These are phyloP conservation scores for Pugionium dolabratum DNA, from an alignment of 345 rosid genomes.

Conservation along the genomic window DNA sequence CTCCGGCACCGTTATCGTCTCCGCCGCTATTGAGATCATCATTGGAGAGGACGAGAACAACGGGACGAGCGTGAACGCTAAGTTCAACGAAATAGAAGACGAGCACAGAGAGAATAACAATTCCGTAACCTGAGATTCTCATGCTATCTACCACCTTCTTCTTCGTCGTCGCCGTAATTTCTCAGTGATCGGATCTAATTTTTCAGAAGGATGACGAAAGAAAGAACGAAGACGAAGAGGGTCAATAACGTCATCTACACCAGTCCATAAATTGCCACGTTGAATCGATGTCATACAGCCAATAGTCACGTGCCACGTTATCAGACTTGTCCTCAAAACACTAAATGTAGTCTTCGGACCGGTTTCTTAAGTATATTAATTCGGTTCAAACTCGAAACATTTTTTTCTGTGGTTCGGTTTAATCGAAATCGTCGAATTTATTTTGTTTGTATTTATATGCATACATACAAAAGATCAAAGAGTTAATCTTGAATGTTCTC, in stretches of 20 bases:
- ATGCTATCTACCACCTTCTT: constrained; percentile 25
- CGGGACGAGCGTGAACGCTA: constrained; percentile 63
- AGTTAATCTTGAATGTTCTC: constrained; percentile 18
- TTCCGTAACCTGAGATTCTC: constrained; percentile 28
- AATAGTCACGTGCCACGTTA: constrained; percentile 30
- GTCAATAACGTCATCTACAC: constrained; percentile 4
- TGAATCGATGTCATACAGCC: constrained; percentile 10
- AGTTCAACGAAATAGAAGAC: constrained; percentile 34
- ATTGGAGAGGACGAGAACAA: constrained; percentile 70
- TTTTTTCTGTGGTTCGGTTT: neutral
- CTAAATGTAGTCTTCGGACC: neutral
- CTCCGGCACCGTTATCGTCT: constrained; percentile 46
- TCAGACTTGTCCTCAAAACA: neutral
- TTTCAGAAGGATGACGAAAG: neutral
- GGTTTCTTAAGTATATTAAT: neutral
- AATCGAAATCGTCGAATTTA: neutral
- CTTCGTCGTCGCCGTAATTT: constrained; percentile 28
- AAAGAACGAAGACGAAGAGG: constrained; percentile 2
- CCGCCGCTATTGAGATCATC: constrained; percentile 82
- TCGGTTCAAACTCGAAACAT: neutral
- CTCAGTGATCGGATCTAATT: constrained; percentile 30
- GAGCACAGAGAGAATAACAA: constrained; percentile 42
- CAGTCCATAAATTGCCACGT: constrained; percentile 14
- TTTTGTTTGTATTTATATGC: constrained; percentile 1
- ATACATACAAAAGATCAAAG: constrained; percentile 8